Conservation (phyloP, 768 basidiomycete genomes). For the Boletellus ananas region DNA sequence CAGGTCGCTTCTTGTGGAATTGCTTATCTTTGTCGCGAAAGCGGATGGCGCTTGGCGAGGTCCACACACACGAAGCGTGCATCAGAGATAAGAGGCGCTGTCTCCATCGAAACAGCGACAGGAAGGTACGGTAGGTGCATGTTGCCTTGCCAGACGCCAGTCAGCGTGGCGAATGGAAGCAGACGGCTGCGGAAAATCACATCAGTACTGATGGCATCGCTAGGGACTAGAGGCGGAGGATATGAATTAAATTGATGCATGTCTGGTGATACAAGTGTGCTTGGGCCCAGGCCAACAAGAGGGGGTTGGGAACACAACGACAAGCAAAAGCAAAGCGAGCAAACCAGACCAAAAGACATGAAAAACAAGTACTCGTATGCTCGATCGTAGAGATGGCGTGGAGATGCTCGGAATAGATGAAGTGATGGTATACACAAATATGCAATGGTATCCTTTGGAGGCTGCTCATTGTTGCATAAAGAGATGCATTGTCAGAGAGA, state of each 20-base stretch:
- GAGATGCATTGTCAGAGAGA: not conserved
- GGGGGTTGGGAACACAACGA: constrained; percentile 27
- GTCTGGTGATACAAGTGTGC: constrained; percentile 33
- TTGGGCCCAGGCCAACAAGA: constrained; percentile 25
- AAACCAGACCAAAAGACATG: constrained; percentile 24
- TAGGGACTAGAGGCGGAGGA: constrained; percentile 3
- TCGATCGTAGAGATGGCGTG: constrained; percentile 23
- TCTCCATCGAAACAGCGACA: not conserved
- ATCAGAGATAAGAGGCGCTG: not conserved
- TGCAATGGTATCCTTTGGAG: constrained; percentile 28
- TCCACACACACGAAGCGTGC: not conserved
- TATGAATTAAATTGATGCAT: constrained; percentile 30
- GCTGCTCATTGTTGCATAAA: constrained; percentile 8
- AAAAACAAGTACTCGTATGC: constrained; percentile 25
- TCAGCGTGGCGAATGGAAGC: not conserved
- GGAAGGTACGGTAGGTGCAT: no score
- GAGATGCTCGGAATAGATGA: constrained; percentile 32
- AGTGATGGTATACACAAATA: constrained; percentile 33
- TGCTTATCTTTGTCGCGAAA: constrained; percentile 7
- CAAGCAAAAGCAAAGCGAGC: constrained; percentile 25
- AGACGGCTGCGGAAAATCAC: constrained; percentile 8
- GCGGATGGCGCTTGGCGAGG: not conserved
- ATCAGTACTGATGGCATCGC: constrained; percentile 2
- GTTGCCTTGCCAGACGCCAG: not conserved
- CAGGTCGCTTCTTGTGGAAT: constrained; percentile 2